phyloP scores from a whole-genome alignment of 352 stramenopile species.

The Globisporangium irregulare region DNA sequence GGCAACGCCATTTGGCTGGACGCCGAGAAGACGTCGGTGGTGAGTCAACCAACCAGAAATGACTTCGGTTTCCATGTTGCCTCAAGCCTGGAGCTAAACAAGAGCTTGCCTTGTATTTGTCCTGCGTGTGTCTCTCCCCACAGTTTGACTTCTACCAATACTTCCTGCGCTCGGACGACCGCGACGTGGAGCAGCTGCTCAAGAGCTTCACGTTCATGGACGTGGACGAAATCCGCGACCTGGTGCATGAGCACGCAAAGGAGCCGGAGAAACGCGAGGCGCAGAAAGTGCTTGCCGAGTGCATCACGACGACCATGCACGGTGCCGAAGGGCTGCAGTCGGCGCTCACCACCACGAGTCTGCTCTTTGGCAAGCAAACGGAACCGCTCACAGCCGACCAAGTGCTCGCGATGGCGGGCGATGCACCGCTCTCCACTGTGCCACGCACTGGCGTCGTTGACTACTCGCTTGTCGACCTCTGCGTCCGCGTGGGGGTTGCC shows the following conservation, averaged over 20 bases:
- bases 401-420: constrained; percentile 64
- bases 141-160: constrained; percentile 94
- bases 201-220: constrained; percentile 98
- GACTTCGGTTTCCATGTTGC: neutral
- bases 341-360: constrained; percentile 55
- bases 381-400: constrained; percentile 60
- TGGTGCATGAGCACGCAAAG: constrained; percentile 77
- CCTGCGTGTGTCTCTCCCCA: neutral
- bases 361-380: constrained; percentile 67
- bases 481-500: constrained; percentile 81
- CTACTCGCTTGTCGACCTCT: constrained; percentile 89
- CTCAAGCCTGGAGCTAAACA: neutral
- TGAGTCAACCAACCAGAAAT: constrained; percentile 59
- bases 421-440: constrained; percentile 48
- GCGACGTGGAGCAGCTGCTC: constrained; percentile 94
- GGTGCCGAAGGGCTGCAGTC: constrained; percentile 75
- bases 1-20: constrained; percentile 98
- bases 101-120: neutral
- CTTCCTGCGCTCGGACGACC: constrained; percentile 86
- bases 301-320: constrained; percentile 93
- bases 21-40: constrained; percentile 88
- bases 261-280: constrained; percentile 77
- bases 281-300: constrained; percentile 66
- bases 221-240: constrained; percentile 89
- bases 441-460: constrained; percentile 56